Base-by-base conservation (phyloP, 257 asterid species). In the Solanum pimpinellifolium region DNA sequence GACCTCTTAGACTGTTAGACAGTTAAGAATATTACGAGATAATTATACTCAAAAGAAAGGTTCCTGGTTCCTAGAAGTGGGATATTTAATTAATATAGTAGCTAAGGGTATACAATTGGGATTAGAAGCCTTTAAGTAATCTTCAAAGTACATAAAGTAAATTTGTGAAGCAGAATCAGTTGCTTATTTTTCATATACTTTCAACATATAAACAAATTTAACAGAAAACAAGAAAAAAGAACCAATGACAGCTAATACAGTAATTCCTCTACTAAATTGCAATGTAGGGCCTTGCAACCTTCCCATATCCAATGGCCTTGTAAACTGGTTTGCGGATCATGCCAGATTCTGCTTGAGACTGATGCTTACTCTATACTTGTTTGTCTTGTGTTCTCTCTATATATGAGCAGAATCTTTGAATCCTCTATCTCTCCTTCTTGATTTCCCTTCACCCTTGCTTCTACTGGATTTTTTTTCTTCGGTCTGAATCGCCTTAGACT, bases 281-380 rank as follows among this genome's bases (percentile, higher is more conserved):
- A 80, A 27, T 65, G 89, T 90, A 83, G 83, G 86, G 11, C 83
- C 49, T 39, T 42, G 52, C 87, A 86, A 82, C 90, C 87, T 83
- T 80, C 87, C 86, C 81, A 42, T 37, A 52, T 82, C 88, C 88
- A 86, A 69, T 84, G 81, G 90, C 85, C 87, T 74, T 69, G 97
- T 89, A 95, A 89, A 90, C 92, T 94, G 23, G 95, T 83, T 86
- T 94, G 98, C 91, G 94, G 62, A 90, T 93, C 98, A 59, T 83
- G 93, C 88, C 94, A 93, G 75, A 91, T 85, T 91, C 93, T 90
- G 65, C 85, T 60, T 41, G 94, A 86, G 87, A 85, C 33, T 85
- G 46, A 52, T 60, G 27, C 88, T 88, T 74, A 81, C 83, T 75
- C 86, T 91, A 66, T 86, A 87, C 65, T 92, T 92, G 81, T 73